Conservation (phyloP, 306 rosid genomes). For the Psophocarpus tetragonolobus region DNA sequence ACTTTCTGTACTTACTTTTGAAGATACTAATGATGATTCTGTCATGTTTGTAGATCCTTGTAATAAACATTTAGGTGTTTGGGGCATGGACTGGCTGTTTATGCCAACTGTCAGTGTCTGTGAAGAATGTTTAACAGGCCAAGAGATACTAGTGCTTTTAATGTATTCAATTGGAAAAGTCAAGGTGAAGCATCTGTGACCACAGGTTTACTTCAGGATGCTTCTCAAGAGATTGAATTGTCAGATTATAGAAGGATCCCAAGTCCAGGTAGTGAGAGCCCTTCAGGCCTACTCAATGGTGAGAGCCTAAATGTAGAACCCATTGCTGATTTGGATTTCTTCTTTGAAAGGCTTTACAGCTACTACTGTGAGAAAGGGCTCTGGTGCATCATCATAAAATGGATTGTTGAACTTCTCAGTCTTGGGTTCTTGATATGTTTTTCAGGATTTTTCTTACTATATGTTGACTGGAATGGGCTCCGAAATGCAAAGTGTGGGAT, state of each 20-base stretch:
- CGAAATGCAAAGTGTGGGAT: constrained; percentile 94
- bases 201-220: constrained; percentile 59
- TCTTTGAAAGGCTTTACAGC: constrained; percentile 87
- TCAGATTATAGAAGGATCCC: constrained; percentile 63
- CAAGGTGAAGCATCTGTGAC: constrained; percentile 63
- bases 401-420: constrained; percentile 93
- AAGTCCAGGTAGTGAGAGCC: constrained; percentile 83
- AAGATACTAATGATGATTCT: constrained; percentile 34
- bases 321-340: constrained; percentile 90
- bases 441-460: constrained; percentile 83
- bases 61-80: constrained; percentile 37
- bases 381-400: constrained; percentile 83
- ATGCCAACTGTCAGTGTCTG: constrained; percentile 50
- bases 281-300: constrained; percentile 82
- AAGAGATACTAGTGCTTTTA: constrained; percentile 43
- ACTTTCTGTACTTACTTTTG: not conserved
- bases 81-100: constrained; percentile 65
- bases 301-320: constrained; percentile 75
- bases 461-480: constrained; percentile 94
- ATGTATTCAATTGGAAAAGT: constrained; percentile 60
- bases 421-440: constrained; percentile 82
- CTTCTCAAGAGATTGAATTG: constrained; percentile 71
- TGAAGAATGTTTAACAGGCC: constrained; percentile 83
- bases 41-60: constrained; percentile 36
- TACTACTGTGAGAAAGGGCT: constrained; percentile 95